Conservation (phyloP, 176 grass and related monocot species). For the Elaeis guineensis region DNA sequence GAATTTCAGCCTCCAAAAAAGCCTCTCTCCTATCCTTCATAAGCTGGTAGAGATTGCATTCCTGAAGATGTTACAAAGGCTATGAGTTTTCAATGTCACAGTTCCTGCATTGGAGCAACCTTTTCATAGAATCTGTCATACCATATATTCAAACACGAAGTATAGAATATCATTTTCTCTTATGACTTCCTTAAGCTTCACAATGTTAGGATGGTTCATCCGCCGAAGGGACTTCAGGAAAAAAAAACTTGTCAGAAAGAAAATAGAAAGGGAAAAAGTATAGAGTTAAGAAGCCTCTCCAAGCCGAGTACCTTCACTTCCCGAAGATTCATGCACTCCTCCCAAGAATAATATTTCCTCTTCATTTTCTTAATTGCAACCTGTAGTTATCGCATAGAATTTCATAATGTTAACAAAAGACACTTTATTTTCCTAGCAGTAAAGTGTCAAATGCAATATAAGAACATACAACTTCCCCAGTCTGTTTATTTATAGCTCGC, state of each 20-base stretch:
- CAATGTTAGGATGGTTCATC: constrained; percentile 95
- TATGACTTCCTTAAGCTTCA: constrained; percentile 98
- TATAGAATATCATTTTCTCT: constrained; percentile 86
- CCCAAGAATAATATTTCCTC: constrained; percentile 95
- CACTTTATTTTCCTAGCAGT: too few relatives aligned
- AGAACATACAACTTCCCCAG: constrained; percentile 88
- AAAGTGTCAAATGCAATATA: too few relatives aligned
- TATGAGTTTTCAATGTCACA: too few relatives aligned
- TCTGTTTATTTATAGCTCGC: constrained; percentile 99
- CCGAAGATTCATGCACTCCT: constrained; percentile 91
- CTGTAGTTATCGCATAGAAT: constrained; percentile 25
- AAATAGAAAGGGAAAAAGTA: too few relatives aligned
- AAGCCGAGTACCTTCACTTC: constrained; percentile 69
- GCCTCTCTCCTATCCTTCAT: constrained; percentile 88
- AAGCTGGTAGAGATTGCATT: constrained; percentile 94
- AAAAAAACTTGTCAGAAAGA: constrained; percentile 9
- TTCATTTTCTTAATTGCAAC: constrained; percentile 99
- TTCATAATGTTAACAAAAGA: too few relatives aligned
- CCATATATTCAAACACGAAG: constrained; percentile 98
- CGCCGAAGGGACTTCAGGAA: constrained; percentile 62
- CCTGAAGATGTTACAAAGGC: constrained; percentile 15
- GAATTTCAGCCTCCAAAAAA: constrained; percentile 71
- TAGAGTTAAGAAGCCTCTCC: too few relatives aligned
- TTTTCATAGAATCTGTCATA: constrained; percentile 15
- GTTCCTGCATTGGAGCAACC: too few relatives aligned